Evolutionary conservation across 1,284 basidiomycete species (phyloP).

Genomic region (Melanopsichium pennsylvanicum): DNA sequence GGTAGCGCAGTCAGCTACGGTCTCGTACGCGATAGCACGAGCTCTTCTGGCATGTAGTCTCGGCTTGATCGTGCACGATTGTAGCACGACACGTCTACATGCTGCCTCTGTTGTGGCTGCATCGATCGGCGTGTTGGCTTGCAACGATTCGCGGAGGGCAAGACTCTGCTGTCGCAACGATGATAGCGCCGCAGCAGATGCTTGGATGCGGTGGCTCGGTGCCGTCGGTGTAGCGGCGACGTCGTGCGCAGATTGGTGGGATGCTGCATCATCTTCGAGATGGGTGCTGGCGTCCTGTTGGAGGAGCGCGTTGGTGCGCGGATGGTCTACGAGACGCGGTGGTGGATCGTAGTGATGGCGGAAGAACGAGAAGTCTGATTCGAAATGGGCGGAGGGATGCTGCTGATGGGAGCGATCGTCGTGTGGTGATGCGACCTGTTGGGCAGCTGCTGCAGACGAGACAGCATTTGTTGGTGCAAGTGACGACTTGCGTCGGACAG

Average conservation of each 20-base stretch:
- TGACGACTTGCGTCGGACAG: constrained; percentile 20
- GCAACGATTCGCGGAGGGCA: constrained; percentile 9
- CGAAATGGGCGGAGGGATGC: constrained; percentile 1
- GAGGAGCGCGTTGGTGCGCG: constrained; percentile 7
- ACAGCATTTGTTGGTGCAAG: constrained; percentile 22
- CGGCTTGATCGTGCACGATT: constrained; percentile 1
- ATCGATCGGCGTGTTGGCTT: neutral
- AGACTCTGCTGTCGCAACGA: constrained; percentile 10
- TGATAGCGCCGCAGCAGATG: constrained; percentile 4
- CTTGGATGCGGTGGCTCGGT: neutral
- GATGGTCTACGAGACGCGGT: constrained; percentile 9
- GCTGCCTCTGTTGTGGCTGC: constrained; percentile 1
- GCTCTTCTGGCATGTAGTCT: constrained; percentile 6
- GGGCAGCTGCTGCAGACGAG: constrained; percentile 12
- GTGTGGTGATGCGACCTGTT: constrained; percentile 7
- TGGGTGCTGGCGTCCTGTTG: constrained; percentile 16
- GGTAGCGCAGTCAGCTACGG: constrained; percentile 15
- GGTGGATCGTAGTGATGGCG: constrained; percentile 26
- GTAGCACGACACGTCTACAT: constrained; percentile 21
- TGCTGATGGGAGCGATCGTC: constrained; percentile 9
- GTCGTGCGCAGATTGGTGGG: neutral
- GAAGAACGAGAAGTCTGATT: constrained; percentile 19
- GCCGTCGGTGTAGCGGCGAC: neutral
- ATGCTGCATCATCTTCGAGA: constrained; percentile 6
- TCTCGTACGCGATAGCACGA: constrained; percentile 12